Percentiles rank a stretch among this genome's conserved stretches.
These are phyloP conservation scores for Epicoccum sorghinum DNA, from an alignment of 2,329 filamentous ascomycete species.

Conservation along the genomic window DNA sequence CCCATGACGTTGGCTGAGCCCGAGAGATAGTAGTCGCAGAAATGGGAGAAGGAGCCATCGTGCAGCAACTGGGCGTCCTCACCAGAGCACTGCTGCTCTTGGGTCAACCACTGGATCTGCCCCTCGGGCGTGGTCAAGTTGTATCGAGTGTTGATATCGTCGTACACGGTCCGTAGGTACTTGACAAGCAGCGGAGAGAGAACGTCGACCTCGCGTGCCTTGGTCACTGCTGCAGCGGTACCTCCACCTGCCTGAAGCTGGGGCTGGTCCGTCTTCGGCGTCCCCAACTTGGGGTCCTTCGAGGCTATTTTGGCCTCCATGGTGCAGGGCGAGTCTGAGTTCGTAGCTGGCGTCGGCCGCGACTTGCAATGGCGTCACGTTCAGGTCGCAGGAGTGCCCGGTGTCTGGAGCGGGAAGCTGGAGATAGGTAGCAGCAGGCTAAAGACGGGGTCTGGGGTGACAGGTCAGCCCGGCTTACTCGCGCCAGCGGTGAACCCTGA, in stretches of 20 bases:
- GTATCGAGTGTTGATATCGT: constrained; percentile 39
- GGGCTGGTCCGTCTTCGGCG: constrained; percentile 39
- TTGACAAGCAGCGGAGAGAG: constrained; percentile 35
- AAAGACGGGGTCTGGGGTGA: not conserved
- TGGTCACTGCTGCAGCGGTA: constrained; percentile 34
- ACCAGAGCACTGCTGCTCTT: constrained; percentile 37
- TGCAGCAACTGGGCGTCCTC: constrained; percentile 33
- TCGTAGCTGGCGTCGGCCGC: not conserved
- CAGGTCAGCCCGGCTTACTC: constrained; percentile 27
- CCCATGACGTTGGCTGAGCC: constrained; percentile 54
- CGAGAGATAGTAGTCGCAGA: constrained; percentile 55
- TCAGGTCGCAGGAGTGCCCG: not conserved
- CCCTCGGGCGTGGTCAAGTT: constrained; percentile 41
- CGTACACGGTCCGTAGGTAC: constrained; percentile 38
- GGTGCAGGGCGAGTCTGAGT: not conserved
- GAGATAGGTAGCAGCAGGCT: not conserved
- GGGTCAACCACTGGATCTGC: constrained; percentile 36
- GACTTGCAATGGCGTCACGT: not conserved
- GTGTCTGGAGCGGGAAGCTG: not conserved
- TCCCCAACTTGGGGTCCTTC: constrained; percentile 40
- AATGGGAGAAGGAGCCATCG: constrained; percentile 40
- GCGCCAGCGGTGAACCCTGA: constrained; percentile 10
- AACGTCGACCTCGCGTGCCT: constrained; percentile 39
- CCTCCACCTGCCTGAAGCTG: constrained; percentile 49
- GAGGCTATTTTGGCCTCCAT: constrained; percentile 27